phyloP scores from a whole-genome alignment of 2,329 filamentous ascomycete genomes.

The Calonectria multiphialidica region DNA sequence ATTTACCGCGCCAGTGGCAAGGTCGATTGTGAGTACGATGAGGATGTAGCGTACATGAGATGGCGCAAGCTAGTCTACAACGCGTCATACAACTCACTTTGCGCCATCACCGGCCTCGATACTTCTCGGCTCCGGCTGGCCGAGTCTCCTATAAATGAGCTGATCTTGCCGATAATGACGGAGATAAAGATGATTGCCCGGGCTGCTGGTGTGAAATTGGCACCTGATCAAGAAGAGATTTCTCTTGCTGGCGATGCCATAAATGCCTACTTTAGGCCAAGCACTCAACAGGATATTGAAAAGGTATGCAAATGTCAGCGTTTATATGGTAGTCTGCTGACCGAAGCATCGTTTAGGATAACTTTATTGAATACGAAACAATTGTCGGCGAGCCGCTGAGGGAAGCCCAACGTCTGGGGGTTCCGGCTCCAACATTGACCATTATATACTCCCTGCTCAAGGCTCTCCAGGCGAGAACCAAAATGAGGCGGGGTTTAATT shows the following conservation, averaged over 20 bases:
- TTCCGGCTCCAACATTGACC: background rate
- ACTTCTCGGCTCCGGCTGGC: background rate
- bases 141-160: background rate
- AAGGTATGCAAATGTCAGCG: background rate
- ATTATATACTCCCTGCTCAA: background rate
- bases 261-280: background rate
- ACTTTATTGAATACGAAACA: background rate
- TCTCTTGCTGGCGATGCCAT: background rate
- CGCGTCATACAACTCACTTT: constrained; percentile 58
- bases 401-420: background rate
- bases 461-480: background rate
- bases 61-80: constrained; percentile 65
- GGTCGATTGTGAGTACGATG: constrained; percentile 54
- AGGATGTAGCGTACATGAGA: constrained; percentile 55
- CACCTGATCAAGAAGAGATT: background rate
- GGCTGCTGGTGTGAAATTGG: background rate
- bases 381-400: background rate
- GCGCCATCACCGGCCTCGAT: background rate
- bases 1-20: constrained; percentile 44
- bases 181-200: constrained; percentile 1
- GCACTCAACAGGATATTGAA: constrained; percentile 4
- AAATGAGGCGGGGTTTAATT: background rate
- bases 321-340: background rate
- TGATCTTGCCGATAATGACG: background rate
- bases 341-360: background rate